phyloP scores from a whole-genome alignment of 169 alveolate species.

The Cryptosporidium meleagridis region DNA sequence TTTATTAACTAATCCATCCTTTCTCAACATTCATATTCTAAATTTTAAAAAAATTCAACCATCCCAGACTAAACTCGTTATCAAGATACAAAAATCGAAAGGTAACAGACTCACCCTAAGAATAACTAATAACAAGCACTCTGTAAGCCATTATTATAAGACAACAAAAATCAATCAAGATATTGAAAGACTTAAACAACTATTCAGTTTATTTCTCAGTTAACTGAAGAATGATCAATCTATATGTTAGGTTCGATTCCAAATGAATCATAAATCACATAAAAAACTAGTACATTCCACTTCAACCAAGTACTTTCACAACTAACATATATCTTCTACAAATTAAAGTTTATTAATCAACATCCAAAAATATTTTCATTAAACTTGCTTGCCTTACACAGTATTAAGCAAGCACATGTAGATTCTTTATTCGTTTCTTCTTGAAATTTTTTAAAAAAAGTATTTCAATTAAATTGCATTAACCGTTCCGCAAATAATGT shows the following conservation, averaged over 20 bases:
- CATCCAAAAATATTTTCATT: neutral
- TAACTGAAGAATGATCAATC: neutral
- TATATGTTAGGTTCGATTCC: neutral
- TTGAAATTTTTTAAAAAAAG: neutral
- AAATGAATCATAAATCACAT: neutral
- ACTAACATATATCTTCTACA: neutral
- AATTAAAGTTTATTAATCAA: neutral
- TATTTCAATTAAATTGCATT: neutral
- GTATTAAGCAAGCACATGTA: neutral
- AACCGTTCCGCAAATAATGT: neutral
- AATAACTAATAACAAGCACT: constrained; percentile 54
- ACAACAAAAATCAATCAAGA: constrained; percentile 29
- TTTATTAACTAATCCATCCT: neutral
- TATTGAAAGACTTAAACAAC: constrained; percentile 38
- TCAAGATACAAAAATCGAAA: constrained; percentile 46
- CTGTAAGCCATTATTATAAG: constrained; percentile 46
- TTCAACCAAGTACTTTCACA: neutral
- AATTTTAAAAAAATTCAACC: neutral
- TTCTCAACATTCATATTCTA: too few relatives aligned
- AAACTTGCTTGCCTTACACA: neutral
- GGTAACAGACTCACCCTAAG: constrained; percentile 32
- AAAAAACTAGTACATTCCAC: neutral
- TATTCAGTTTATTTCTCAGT: constrained; percentile 17
- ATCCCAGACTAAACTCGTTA: constrained; percentile 41
- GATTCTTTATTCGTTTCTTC: neutral